Conservation (phyloP, 2,329 filamentous ascomycete species). For the Phialophora tarda region DNA sequence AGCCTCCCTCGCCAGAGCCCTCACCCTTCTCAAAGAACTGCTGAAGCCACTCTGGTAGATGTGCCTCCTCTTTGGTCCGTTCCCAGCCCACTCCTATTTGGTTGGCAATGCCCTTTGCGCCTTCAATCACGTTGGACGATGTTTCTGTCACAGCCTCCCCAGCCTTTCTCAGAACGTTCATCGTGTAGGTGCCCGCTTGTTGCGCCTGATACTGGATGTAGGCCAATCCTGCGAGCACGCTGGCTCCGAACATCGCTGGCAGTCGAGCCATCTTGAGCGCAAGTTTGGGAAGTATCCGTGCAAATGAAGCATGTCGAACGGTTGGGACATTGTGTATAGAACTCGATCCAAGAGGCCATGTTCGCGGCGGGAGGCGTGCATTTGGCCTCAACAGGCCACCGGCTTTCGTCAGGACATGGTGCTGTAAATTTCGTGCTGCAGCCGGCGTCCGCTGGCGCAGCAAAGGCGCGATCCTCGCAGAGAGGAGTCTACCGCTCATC, state of each 20-base stretch:
- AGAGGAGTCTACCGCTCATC: constrained; percentile 77
- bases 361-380: constrained; percentile 64
- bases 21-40: constrained; percentile 67
- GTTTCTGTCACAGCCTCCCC: constrained; percentile 69
- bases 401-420: constrained; percentile 59
- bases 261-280: constrained; percentile 87
- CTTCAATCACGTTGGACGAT: constrained; percentile 64
- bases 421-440: constrained; percentile 68
- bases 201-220: constrained; percentile 97
- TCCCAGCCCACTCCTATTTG: constrained; percentile 83
- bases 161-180: constrained; percentile 75
- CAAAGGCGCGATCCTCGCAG: constrained; percentile 71
- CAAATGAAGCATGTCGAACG: constrained; percentile 69
- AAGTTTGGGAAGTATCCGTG: constrained; percentile 77
- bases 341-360: constrained; percentile 77
- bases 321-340: constrained; percentile 79
- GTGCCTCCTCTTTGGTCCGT: constrained; percentile 77
- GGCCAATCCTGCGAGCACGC: constrained; percentile 82
- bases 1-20: constrained; percentile 52
- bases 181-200: constrained; percentile 77
- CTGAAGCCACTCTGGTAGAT: constrained; percentile 78
- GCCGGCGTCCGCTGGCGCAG: constrained; percentile 58
- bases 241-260: constrained; percentile 88
- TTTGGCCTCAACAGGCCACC: constrained; percentile 73
- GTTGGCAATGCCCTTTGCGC: constrained; percentile 74